Base-by-base conservation (phyloP, 208 protist genomes). In the Crithidia bombi region DNA sequence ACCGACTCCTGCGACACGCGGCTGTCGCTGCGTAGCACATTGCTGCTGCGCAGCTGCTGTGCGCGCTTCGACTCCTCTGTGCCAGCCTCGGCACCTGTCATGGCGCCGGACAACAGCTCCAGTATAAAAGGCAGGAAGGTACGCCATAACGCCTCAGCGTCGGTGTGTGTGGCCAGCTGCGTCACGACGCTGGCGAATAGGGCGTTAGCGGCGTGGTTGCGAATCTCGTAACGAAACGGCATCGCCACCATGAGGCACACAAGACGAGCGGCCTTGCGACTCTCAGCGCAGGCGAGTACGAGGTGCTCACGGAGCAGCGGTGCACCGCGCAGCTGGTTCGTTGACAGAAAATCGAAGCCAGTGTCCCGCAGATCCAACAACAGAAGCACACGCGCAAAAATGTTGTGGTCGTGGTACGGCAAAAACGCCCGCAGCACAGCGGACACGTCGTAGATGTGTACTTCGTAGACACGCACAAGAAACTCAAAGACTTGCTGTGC, bases 401-500 rank as follows among this genome's bases (percentile, higher is more conserved):
- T 63, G 50, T 85, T 90, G 77, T 96, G 91, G 59, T 96, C 91
- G 72, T 96, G 91, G 56, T 93, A 93, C 19, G 91, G 91, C 38
- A 96, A 30, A 63, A 96, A 93, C 28, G 86, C 78, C 14, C 86
- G 80, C 21, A 96, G 74, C 12, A 96, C 86, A 3, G 84, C 73
- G 1, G 39, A 44, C 11, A 87, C 85, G 68, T 96, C 92, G 79
- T 92, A 92, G 65, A 92, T 75, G 77, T 96, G 91, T 19, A 94
- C 83, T 75, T 96, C 87, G 55, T 91, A 79, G 26, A 93, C 90
- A 14, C 90, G 87, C 15, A 95, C 86, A 33, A 95, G 69, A 52
- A 88, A 96, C 75, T 96, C 87, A 51, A 96, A 89, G 2, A 92
- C 91, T 76, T 96, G 91, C 44, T 96, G 91, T 12, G 91, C 88